Evolutionary conservation across 208 protist species (phyloP).

Genomic region (Acanthamoeba lenticulata): DNA sequence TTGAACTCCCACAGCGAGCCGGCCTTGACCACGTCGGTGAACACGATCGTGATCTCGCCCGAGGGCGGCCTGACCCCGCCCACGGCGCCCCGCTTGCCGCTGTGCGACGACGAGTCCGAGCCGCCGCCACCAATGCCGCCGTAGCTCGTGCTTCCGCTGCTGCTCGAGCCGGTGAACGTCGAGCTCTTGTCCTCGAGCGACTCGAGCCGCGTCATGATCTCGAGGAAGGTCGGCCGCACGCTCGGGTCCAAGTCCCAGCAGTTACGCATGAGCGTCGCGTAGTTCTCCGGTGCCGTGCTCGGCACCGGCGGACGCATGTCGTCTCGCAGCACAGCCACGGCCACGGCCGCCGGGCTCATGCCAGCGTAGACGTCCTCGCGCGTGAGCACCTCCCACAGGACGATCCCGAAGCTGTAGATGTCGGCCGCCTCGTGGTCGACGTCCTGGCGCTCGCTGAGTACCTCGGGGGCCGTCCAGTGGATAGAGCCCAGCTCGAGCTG

Average conservation of each 20-base stretch:
- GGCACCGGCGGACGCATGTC: not conserved
- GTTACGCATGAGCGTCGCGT: not conserved
- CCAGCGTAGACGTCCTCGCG: not conserved
- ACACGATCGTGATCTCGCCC: conserved; percentile 27
- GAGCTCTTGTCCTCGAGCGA: not conserved
- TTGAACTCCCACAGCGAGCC: conserved; percentile 51
- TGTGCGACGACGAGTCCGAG: not conserved
- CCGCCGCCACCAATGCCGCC: not conserved
- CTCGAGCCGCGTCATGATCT: not conserved
- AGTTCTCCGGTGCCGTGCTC: not conserved
- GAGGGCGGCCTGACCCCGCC: not conserved
- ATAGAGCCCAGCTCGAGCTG: not conserved
- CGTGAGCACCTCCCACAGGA: conserved; percentile 37
- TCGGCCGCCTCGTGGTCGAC: not conserved
- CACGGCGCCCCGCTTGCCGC: not conserved
- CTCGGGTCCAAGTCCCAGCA: conserved; percentile 14
- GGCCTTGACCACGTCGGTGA: conserved; percentile 15
- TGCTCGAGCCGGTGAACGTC: not conserved
- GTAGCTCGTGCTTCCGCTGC: not conserved
- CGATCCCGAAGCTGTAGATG: conserved; percentile 21
- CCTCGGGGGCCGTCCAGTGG: not conserved
- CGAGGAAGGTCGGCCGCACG: conserved; percentile 45
- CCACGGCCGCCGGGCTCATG: conserved; percentile 13
- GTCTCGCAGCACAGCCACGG: conserved; percentile 33
- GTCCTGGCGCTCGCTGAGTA: not conserved